These are phyloP conservation scores for Cystofilobasidium bisporidii DNA, from an alignment of 768 basidiomycete genomes.

Conservation along the genomic window DNA sequence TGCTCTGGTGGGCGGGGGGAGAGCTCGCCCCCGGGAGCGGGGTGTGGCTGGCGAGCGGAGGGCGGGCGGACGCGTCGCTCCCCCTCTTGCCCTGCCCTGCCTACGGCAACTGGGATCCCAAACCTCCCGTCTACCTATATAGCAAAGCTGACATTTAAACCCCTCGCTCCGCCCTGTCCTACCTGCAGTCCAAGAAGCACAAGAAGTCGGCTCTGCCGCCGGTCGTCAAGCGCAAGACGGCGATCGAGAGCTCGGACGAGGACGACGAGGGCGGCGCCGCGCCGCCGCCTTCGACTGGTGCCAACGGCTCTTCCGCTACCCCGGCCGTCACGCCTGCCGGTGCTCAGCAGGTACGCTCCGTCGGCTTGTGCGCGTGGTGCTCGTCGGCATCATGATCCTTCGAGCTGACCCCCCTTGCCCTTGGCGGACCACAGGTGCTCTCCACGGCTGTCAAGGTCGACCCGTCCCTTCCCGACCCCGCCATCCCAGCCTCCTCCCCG, in stretches of 20 bases:
- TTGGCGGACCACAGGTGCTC: conserved; percentile 1
- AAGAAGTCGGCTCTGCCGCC: conserved; percentile 21
- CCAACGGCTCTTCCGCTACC: not conserved
- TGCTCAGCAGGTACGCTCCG: conserved; percentile 10
- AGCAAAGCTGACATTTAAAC: not conserved
- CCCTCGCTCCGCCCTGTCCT: not conserved
- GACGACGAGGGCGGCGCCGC: conserved; percentile 9
- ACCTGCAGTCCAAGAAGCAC: conserved; percentile 20
- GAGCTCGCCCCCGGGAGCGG: not conserved
- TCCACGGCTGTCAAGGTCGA: conserved; percentile 27
- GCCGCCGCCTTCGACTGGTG: not conserved
- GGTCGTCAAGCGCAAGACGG: conserved; percentile 24
- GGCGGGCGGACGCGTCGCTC: too few species aligned
- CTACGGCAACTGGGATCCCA: too few species aligned
- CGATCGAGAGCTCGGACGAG: conserved; percentile 21
- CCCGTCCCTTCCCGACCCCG: conserved; percentile 13
- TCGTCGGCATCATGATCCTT: not conserved
- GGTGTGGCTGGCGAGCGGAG: too few species aligned
- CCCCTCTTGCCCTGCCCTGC: too few species aligned
- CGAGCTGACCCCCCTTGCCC: not conserved
- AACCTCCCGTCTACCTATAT: not conserved
- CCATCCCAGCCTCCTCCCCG: not conserved
- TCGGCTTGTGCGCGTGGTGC: not conserved
- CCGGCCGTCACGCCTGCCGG: not conserved
- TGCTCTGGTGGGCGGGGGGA: not conserved